Conservation (phyloP, 164 flowering plant genomes). For the Annona cherimola region DNA sequence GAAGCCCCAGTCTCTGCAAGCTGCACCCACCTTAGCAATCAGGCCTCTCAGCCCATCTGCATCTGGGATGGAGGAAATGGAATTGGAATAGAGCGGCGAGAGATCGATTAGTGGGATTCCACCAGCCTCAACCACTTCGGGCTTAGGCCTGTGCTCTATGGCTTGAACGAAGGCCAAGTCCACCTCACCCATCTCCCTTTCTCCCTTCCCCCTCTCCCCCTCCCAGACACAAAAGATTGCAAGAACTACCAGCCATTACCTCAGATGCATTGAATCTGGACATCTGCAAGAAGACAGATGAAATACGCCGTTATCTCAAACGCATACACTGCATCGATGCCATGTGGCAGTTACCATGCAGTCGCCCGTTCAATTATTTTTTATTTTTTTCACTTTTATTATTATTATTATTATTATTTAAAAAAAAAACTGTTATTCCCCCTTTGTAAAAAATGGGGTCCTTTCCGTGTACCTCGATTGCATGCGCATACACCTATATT, state of each 20-base stretch:
- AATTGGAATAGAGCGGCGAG: conserved; percentile 16
- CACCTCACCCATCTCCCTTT: conserved; percentile 20
- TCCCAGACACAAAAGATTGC: background rate
- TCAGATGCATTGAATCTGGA: conserved; percentile 2
- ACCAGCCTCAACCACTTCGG: conserved; percentile 14
- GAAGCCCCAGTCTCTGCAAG: conserved; percentile 65
- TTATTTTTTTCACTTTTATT: too few relatives aligned
- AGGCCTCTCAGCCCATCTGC: conserved; percentile 8
- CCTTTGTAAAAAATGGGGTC: too few relatives aligned
- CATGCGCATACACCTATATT: too few relatives aligned
- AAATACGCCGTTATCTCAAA: too few relatives aligned
- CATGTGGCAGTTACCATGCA: too few relatives aligned
- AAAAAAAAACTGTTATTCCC: too few relatives aligned
- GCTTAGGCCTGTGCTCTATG: conserved; percentile 43
- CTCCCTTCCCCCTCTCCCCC: conserved; percentile 2
- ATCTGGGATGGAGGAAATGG: background rate
- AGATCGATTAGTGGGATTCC: conserved; percentile 52
- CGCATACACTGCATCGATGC: too few relatives aligned
- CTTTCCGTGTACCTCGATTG: too few relatives aligned
- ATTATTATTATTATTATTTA: too few relatives aligned
- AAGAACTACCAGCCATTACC: background rate
- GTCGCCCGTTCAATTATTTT: too few relatives aligned
- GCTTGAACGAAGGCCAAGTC: conserved; percentile 47
- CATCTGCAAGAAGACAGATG: background rate
- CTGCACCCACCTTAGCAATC: conserved; percentile 31